Percentiles rank a stretch among this genome's conserved stretches.
phyloP scores from a whole-genome alignment of 352 stramenopile genomes.

The Phytophthora macrochlamydospora region DNA sequence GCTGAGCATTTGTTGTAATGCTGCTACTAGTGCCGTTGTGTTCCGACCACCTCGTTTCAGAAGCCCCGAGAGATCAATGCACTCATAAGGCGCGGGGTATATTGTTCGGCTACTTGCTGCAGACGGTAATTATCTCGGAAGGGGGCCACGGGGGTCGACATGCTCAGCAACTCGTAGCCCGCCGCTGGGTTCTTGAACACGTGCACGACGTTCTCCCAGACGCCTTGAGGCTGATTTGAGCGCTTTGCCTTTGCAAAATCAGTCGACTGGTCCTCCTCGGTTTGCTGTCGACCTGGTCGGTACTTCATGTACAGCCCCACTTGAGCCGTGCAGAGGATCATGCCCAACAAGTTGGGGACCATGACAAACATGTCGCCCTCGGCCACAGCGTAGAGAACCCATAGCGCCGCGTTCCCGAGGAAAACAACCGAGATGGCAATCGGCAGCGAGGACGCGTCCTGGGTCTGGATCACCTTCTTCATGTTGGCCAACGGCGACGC shows the following conservation, averaged over 20 bases:
- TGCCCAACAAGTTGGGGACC: constrained; percentile 35
- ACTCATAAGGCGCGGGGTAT: too few species aligned
- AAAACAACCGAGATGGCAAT: constrained; percentile 35
- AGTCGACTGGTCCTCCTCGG: constrained; percentile 10
- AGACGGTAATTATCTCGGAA: constrained; percentile 17
- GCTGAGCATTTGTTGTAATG: too few species aligned
- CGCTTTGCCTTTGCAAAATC: constrained; percentile 22
- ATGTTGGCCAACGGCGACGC: constrained; percentile 35
- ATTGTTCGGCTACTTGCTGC: too few species aligned
- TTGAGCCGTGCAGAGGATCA: constrained; percentile 32
- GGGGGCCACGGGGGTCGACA: constrained; percentile 8
- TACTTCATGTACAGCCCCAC: constrained; percentile 38
- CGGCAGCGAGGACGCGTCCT: constrained; percentile 32
- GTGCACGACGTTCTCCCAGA: constrained; percentile 8
- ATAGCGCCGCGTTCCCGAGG: constrained; percentile 34
- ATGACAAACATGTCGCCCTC: constrained; percentile 34
- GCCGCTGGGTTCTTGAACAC: constrained; percentile 28
- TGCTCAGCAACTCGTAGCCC: constrained; percentile 23
- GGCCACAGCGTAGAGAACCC: constrained; percentile 30
- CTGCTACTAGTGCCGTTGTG: too few species aligned
- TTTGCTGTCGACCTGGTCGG: constrained; percentile 2
- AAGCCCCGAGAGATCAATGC: too few species aligned
- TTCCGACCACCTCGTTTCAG: too few species aligned
- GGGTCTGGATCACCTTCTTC: constrained; percentile 41
- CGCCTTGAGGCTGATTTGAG: constrained; percentile 4